phyloP scores from a whole-genome alignment of 495 filamentous ascomycete species.

The Wilcoxina mikolae region DNA sequence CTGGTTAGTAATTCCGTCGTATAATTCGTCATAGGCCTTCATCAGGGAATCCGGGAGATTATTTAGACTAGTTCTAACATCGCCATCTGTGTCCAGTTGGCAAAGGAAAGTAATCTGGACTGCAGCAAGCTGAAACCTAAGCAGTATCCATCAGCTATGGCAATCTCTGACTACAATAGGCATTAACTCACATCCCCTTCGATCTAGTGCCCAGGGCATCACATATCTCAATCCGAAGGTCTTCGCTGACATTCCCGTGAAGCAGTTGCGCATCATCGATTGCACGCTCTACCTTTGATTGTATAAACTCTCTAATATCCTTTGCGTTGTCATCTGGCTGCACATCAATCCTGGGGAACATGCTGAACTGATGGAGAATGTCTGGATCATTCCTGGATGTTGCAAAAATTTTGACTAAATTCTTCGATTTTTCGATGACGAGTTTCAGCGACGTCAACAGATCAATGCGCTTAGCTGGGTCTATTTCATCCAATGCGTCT shows the following conservation, averaged over 20 bases:
- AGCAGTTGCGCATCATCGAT: slow-evolving; percentile 5
- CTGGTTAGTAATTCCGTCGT: neutral
- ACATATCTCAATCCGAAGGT: neutral
- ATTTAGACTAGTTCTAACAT: neutral
- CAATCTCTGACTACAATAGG: neutral
- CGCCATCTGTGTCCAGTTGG: neutral
- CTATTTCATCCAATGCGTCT: slow-evolving; percentile 21
- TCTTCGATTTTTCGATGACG: slow-evolving; percentile 3
- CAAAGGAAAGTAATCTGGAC: neutral
- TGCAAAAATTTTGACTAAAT: slow-evolving; percentile 17
- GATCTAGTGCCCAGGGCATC: neutral
- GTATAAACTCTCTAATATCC: slow-evolving; percentile 16
- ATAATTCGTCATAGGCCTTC: neutral
- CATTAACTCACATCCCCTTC: slow-evolving; percentile 3
- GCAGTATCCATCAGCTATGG: neutral
- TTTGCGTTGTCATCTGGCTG: slow-evolving; percentile 7
- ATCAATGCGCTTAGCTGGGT: neutral
- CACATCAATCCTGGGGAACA: slow-evolving; percentile 12
- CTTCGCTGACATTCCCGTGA: neutral
- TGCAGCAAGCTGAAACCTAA: slow-evolving; percentile 2
- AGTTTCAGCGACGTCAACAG: slow-evolving; percentile 7
- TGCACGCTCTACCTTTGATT: slow-evolving; percentile 2
- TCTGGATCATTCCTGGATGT: slow-evolving; percentile 16
- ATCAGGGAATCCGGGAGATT: neutral
- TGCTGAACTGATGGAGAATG: neutral